phyloP scores from a whole-genome alignment of 257 asterid genomes.

The Primulina eburnea region DNA sequence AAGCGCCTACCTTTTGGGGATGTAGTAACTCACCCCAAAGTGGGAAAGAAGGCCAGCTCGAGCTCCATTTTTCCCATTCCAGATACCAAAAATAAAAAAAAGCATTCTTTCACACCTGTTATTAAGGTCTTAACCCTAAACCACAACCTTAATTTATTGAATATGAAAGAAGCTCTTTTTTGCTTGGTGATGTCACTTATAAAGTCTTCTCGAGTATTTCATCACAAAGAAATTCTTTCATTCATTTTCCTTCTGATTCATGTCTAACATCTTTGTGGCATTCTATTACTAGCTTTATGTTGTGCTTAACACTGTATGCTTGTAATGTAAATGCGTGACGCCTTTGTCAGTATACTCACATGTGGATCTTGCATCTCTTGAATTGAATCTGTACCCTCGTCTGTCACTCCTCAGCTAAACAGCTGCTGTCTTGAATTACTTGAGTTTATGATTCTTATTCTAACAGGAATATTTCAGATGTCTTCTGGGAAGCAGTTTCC shows the following conservation, averaged over 20 bases:
- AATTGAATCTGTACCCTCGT: conserved; percentile 12
- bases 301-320: neutral
- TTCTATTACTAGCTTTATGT: neutral
- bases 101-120: neutral
- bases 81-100: neutral
- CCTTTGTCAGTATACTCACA: neutral
- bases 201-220: neutral
- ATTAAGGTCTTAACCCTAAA: neutral
- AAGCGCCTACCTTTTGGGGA: too few relatives aligned
- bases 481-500: conserved; percentile 56
- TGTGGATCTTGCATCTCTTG: neutral
- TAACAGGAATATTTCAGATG: conserved; percentile 63
- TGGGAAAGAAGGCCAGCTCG: too few relatives aligned
- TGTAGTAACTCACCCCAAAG: too few relatives aligned
- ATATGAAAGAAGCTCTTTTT: too few relatives aligned
- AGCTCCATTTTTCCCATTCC: too few relatives aligned
- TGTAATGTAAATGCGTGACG: neutral
- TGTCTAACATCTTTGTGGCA: neutral
- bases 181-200: conserved; percentile 3
- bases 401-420: neutral
- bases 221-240: conserved; percentile 8
- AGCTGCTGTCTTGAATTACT: neutral
- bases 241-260: neutral
- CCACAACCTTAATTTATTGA: too few relatives aligned
- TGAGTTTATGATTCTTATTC: conserved; percentile 22